phyloP scores from a whole-genome alignment of 371 early-diverging fungal species.

The Sanchytrium tribonematis region DNA sequence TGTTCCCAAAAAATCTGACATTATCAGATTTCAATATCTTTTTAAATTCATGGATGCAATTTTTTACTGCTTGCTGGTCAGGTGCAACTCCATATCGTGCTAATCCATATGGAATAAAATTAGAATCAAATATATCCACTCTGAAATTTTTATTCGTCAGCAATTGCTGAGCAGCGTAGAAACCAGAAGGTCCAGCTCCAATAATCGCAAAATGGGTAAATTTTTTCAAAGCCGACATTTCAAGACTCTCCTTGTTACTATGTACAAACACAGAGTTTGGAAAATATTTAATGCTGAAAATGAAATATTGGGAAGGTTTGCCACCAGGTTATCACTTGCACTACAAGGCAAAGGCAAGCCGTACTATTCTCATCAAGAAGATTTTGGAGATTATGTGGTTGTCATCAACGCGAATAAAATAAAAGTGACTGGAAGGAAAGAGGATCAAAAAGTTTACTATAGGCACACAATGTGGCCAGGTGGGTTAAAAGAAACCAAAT shows the following conservation, averaged over 20 bases:
- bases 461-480: slow-evolving; percentile 73
- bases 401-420: slow-evolving; percentile 72
- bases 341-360: neutral
- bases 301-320: neutral
- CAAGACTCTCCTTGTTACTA: too few relatives aligned
- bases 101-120: slow-evolving; percentile 62
- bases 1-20: slow-evolving; percentile 54
- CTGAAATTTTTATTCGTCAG: slow-evolving; percentile 12
- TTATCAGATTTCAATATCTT: slow-evolving; percentile 46
- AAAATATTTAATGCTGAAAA: neutral
- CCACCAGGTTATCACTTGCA: neutral
- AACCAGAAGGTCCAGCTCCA: slow-evolving; percentile 70
- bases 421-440: slow-evolving; percentile 55
- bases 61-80: slow-evolving; percentile 90
- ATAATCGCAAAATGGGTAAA: slow-evolving; percentile 20
- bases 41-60: slow-evolving; percentile 9
- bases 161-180: slow-evolving; percentile 61
- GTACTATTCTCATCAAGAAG: slow-evolving; percentile 22
- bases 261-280: too few relatives aligned
- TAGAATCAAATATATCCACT: slow-evolving; percentile 61
- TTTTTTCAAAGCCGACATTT: too few relatives aligned
- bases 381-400: slow-evolving; percentile 90
- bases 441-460: slow-evolving; percentile 55
- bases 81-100: slow-evolving; percentile 93
- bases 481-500: slow-evolving; percentile 53